Evolutionary conservation across 1,139 yeast genomes (phyloP), one percentile per base, ranked within the genome.

Genomic region (Zhuliangozyma blackwelliae): DNA sequence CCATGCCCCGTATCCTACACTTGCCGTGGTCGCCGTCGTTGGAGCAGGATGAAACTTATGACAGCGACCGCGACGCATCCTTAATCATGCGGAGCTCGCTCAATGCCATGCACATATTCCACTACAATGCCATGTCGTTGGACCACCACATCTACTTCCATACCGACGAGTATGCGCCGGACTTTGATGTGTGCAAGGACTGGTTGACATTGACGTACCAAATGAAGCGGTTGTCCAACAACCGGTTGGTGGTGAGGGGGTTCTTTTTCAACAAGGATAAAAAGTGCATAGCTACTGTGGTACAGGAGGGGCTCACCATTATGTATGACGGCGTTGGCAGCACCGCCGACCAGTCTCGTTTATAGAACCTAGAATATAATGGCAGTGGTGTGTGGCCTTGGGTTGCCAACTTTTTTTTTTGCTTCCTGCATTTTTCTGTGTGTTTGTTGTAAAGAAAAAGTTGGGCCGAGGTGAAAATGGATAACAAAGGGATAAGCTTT

Each of bases 141-240:
- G 75, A 69, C 44, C 76, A 70, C 45, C 75, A 69, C 43, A 56
- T 70, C 19, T 69, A 69, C 45, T 70, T 70, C 49, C 75, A 69
- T 36, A 42, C 43, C 25, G 61, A 58, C 33, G 56, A 59, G 13
- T 49, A 50, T 40, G 41, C 39, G 10, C 54, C 54, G 7, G 41
- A 41, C 20, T 63, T 66, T 39, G 70, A 68, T 37, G 48, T 67
- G 11, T 57, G 64, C 25, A 55, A 55, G 35, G 70, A 68, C 25
- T 70, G 75, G 75, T 50, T 68, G 21, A 54, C 65, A 6, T 62
- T 66, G 34, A 51, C 57, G 23, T 68, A 68, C 46, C 75, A 65
- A 43, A 59, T 61, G 48, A 63, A 59, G 40, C 45, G 66, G 28
- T 55, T 62, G 2, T 50, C 57, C 32, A 70, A 68, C 43, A 59